Evolutionary conservation across 163 green algal species (phyloP).

Genomic region (Coccomyxa subellipsoidea): DNA sequence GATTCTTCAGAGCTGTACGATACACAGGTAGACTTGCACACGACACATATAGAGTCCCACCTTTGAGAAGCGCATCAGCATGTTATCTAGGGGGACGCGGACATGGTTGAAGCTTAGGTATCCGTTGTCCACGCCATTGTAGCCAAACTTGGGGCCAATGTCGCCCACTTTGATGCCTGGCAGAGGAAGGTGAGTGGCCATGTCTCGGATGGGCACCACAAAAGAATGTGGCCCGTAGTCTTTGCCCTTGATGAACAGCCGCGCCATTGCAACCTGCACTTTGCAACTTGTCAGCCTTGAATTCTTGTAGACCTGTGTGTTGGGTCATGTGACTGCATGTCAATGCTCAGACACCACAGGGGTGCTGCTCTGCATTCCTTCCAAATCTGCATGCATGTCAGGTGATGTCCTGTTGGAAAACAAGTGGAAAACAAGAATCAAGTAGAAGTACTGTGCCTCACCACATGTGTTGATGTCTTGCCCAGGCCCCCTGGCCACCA

Average conservation of each 20-base stretch:
- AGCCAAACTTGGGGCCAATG: constrained; percentile 92
- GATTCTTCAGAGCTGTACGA: no score
- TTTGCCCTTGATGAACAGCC: constrained; percentile 66
- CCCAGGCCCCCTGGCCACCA: constrained; percentile 96
- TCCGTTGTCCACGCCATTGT: constrained; percentile 90
- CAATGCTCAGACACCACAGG: no score
- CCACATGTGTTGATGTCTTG: constrained; percentile 86
- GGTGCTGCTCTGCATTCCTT: no score
- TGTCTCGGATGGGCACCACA: constrained; percentile 77
- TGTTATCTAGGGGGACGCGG: constrained; percentile 49
- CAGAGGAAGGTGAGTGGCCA: constrained; percentile 76
- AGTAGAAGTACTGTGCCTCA: constrained; percentile 28
- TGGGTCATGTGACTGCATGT: background rate
- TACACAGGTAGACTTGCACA: background rate
- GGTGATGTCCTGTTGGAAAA: no score
- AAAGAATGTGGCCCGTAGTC: constrained; percentile 90
- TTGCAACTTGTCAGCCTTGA: background rate
- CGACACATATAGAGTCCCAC: background rate
- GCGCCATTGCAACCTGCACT: constrained; percentile 77
- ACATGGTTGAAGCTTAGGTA: constrained; percentile 37
- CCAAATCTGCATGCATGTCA: no score
- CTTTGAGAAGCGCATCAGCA: constrained; percentile 81
- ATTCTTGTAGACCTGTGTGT: no score
- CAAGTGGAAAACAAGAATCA: no score
- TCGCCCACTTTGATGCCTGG: constrained; percentile 86